Base-by-base conservation (phyloP, 305 asterid genomes). In the Fraxinus sp. region DNA sequence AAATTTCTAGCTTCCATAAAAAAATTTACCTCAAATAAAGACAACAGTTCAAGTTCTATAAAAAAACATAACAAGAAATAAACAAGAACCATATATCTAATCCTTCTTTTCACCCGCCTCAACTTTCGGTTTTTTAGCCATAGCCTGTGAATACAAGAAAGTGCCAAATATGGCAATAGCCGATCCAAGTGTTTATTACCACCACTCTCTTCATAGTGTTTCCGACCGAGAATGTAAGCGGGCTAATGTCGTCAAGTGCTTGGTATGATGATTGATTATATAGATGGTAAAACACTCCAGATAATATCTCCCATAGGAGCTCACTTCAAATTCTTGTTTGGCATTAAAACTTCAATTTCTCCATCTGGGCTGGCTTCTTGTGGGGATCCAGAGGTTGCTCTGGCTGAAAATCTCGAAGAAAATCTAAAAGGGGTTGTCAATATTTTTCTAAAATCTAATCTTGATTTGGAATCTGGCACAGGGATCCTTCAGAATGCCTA, bases 181-280 rank as follows among this genome's bases (percentile, higher is more conserved):
- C 3, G 97, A 93, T 39, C 96, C 97, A 20, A 93, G 93, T 8
- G 91, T 96, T 26, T 26, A 93, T 93, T 71, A 93, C 97, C 82
- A 93, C 97, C 22, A 93, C 97, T 30, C 97, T 89, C 92, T 93
- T 93, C 97, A 93, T 93, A 0, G 96, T 93, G 52, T 93, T 93
- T 84, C 97, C 96, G 30, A 93, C 94, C 0, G 96, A 93, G 84
- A 93, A 93, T 6, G 97, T 86, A 77, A 93, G 89, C 0, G 97
- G 97, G 77, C 96, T 93, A 78, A 93, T 93, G 79, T 93, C 97
- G 85, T 93, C 97, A 10, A 93, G 91, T 2, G 97, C 97, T 75
- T 93, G 96, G 20, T 93, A 93, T 0, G 97, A 93, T 18, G 96
- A 91, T 87, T 93, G 97, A 46, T 93, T 93, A 36, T 93, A 93